phyloP scores from a whole-genome alignment of 176 grass and related monocot genomes.

The Sorghum bicolor region Sorghum_bicolor_NCBIv3 NC_012873.2:66186501-66187000 shows the following conservation, averaged over 20 bases:
- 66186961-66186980: too few relatives aligned
- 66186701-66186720: neutral
- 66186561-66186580: slow-evolving; percentile 21
- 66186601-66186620: neutral
- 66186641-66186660: neutral
- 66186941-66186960: too few relatives aligned
- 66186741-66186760: neutral
- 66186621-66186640: neutral
- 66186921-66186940: too few relatives aligned
- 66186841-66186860: neutral
- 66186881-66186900: too few relatives aligned
- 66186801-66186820: neutral
- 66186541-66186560: neutral
- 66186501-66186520: neutral
- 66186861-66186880: neutral
- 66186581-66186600: neutral
- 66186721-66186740: neutral
- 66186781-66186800: neutral
- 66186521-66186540: neutral
- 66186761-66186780: neutral
- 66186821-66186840: neutral
- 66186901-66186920: too few relatives aligned
- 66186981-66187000: too few relatives aligned
- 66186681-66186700: neutral
- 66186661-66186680: neutral